Conservation (phyloP, 352 stramenopile species). For the Plasmopara viticola region DNA sequence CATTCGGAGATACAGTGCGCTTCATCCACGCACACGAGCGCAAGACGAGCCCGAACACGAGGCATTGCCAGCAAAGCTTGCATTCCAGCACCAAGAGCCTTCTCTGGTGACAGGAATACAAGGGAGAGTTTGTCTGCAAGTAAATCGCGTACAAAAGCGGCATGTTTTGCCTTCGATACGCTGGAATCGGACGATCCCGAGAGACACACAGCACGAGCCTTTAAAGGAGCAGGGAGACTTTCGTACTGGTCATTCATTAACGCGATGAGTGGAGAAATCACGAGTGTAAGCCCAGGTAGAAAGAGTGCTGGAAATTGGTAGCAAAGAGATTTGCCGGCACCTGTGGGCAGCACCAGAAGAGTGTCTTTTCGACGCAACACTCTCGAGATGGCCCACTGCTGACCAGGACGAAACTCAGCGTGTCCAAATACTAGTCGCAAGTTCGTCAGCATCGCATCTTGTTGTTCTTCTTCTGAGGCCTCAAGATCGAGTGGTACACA, state of each 20-base stretch:
- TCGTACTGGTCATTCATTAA: conserved; percentile 92
- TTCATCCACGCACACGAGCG: conserved; percentile 92
- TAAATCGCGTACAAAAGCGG: conserved; percentile 58
- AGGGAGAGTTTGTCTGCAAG: conserved; percentile 62
- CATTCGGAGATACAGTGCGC: conserved; percentile 94
- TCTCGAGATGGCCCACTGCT: conserved; percentile 80
- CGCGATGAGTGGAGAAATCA: conserved; percentile 90
- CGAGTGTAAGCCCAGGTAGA: conserved; percentile 83
- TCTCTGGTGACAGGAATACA: conserved; percentile 90
- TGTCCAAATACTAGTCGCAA: conserved; percentile 84
- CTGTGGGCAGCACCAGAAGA: conserved; percentile 95
- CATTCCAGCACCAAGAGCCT: conserved; percentile 78
- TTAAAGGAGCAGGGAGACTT: conserved; percentile 63
- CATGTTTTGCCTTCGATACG: conserved; percentile 56
- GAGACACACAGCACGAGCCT: conserved; percentile 51
- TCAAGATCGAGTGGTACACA: conserved; percentile 53
- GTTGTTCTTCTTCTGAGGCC: conserved; percentile 33
- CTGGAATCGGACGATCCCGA: conserved; percentile 27
- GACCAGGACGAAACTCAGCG: conserved; percentile 63
- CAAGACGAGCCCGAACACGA: conserved; percentile 36
- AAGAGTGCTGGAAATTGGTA: conserved; percentile 93
- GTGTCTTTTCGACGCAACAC: conserved; percentile 57
- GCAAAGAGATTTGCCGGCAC: conserved; percentile 97
- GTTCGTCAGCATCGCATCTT: conserved; percentile 56
- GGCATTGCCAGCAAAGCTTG: conserved; percentile 49